Conservation (phyloP, 768 basidiomycete species). For the Lactarius psammicola region DNA sequence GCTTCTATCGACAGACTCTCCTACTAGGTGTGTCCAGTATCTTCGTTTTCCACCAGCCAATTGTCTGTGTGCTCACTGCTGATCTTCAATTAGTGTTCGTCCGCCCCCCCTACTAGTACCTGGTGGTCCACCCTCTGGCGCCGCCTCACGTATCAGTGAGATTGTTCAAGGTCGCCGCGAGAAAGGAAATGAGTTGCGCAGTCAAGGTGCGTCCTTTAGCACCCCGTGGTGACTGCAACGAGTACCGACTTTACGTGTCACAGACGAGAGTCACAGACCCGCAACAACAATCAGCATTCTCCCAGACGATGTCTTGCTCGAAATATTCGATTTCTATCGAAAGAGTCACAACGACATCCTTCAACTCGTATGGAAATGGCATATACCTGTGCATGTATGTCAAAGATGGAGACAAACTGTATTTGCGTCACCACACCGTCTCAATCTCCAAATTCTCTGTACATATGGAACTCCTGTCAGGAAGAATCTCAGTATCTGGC, state of each 20-base stretch:
- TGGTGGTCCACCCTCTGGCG: not conserved
- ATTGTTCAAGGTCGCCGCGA: not conserved
- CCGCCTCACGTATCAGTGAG: not conserved
- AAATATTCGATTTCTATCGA: not conserved
- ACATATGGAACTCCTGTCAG: too few relatives aligned
- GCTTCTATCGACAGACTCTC: not conserved
- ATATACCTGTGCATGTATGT: too few relatives aligned
- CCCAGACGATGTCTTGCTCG: not conserved
- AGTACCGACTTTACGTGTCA: not conserved
- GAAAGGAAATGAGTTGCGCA: not conserved
- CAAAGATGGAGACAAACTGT: too few relatives aligned
- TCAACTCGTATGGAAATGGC: too few relatives aligned
- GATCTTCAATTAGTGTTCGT: not conserved
- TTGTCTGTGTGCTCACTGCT: conserved; percentile 32
- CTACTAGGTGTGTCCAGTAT: not conserved
- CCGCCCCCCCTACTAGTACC: not conserved
- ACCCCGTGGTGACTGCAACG: not conserved
- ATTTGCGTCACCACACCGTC: too few relatives aligned
- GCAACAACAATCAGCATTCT: not conserved
- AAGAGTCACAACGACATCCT: not conserved
- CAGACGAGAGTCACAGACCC: not conserved
- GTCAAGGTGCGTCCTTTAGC: not conserved
- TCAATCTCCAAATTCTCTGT: too few relatives aligned
- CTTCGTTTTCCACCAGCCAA: conserved; percentile 44
- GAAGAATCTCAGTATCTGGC: too few relatives aligned